Evolutionary conservation across 1,284 basidiomycete genomes (phyloP).

Genomic region (Marasmius tenuissimus): DNA sequence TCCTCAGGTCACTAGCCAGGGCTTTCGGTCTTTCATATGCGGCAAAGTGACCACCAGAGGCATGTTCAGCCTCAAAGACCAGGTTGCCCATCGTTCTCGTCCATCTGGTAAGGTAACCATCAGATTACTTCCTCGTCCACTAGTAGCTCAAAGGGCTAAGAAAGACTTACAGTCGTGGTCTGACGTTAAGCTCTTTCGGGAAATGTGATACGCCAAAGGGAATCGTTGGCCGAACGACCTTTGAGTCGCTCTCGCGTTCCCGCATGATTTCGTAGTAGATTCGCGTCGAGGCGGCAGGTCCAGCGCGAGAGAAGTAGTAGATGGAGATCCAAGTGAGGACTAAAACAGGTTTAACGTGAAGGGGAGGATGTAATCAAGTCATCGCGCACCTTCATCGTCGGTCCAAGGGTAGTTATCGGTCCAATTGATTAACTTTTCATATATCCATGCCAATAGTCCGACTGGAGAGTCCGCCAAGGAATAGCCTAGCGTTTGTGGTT

Average conservation of each 20-base stretch:
- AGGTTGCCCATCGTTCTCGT: slow-evolving; percentile 11
- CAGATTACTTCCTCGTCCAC: background rate
- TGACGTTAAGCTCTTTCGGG: slow-evolving; percentile 7
- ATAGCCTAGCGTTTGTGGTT: slow-evolving; percentile 58
- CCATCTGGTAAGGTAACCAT: slow-evolving; percentile 3
- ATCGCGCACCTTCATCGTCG: slow-evolving; percentile 44
- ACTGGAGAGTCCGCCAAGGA: slow-evolving; percentile 51
- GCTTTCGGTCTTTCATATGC: slow-evolving; percentile 18
- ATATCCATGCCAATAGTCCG: slow-evolving; percentile 57
- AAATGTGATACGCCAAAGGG: slow-evolving; percentile 15
- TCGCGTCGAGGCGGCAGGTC: slow-evolving; percentile 42
- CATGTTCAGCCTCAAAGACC: slow-evolving; percentile 17
- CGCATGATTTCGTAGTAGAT: slow-evolving; percentile 37
- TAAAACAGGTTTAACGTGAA: slow-evolving; percentile 17
- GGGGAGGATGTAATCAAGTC: slow-evolving; percentile 21
- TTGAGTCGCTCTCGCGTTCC: background rate
- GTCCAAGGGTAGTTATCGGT: slow-evolving; percentile 49
- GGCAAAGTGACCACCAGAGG: slow-evolving; percentile 22
- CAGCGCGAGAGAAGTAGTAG: slow-evolving; percentile 47
- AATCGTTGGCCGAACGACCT: slow-evolving; percentile 6
- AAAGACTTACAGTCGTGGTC: slow-evolving; percentile 7
- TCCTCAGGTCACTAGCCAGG: slow-evolving; percentile 16
- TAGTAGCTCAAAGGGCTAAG: background rate
- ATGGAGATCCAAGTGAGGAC: slow-evolving; percentile 49
- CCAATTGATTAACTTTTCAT: slow-evolving; percentile 54